phyloP scores from a whole-genome alignment of 2,329 filamentous ascomycete species.

The Chaetomiaceae sp. region DNA sequence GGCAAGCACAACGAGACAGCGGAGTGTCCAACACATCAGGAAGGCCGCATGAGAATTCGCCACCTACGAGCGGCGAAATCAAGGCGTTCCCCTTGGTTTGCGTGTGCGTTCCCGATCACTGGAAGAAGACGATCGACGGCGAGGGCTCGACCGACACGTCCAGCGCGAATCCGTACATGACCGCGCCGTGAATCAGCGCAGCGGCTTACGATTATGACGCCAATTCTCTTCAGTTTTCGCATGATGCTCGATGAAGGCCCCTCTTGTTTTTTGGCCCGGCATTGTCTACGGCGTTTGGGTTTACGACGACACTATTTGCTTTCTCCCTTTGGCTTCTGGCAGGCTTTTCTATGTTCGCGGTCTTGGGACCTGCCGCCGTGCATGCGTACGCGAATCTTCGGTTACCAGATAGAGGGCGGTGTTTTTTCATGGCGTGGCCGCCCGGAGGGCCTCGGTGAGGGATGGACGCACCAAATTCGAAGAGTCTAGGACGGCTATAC shows the following conservation, averaged over 20 bases:
- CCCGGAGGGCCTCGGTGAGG: no score
- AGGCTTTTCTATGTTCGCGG: constrained; percentile 13
- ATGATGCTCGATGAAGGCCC: constrained; percentile 31
- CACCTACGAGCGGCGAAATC: constrained; percentile 71
- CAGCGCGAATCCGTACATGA: constrained; percentile 32
- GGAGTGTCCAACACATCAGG: constrained; percentile 80
- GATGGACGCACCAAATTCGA: no score
- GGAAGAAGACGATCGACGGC: constrained; percentile 93
- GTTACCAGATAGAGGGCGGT: neutral
- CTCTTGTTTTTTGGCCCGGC: constrained; percentile 22
- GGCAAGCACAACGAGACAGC: constrained; percentile 80
- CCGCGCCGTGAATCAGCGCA: constrained; percentile 27
- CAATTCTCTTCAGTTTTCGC: constrained; percentile 24
- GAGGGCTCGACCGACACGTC: constrained; percentile 67
- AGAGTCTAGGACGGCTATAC: no score
- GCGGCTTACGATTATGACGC: constrained; percentile 23
- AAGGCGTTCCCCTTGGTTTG: constrained; percentile 97
- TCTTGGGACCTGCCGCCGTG: neutral
- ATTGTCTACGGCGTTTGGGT: constrained; percentile 30
- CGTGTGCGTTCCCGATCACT: constrained; percentile 91
- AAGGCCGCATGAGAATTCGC: constrained; percentile 54
- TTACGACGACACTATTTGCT: constrained; percentile 15
- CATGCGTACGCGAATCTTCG: neutral
- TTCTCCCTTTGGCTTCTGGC: constrained; percentile 23
- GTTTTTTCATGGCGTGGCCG: neutral